Conservation (phyloP, 805 yeast species). For the Gaillardinia entomophila region DNA sequence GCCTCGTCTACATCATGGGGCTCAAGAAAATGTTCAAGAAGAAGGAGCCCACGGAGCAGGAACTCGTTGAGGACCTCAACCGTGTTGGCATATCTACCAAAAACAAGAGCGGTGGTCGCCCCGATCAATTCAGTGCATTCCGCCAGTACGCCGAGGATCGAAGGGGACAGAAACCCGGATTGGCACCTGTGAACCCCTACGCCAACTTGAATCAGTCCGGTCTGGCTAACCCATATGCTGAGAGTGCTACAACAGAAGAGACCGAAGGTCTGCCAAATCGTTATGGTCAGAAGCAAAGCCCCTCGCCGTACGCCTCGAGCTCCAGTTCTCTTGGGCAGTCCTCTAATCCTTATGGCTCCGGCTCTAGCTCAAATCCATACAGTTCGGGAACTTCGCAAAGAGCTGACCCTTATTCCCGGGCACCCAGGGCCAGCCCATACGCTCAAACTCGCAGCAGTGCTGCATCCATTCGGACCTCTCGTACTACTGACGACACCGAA, state of each 20-base stretch:
- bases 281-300: not conserved
- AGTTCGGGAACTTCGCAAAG: not conserved
- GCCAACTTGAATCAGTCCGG: slow-evolving; percentile 17
- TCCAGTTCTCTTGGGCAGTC: not conserved
- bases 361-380: not conserved
- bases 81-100: slow-evolving; percentile 39
- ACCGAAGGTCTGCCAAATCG: slow-evolving; percentile 2
- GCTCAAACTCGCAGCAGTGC: not conserved
- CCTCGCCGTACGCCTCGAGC: slow-evolving; percentile 3
- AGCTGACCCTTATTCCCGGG: not conserved
- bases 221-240: slow-evolving; percentile 4
- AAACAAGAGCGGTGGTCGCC: slow-evolving; percentile 20
- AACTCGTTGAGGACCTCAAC: slow-evolving; percentile 35
- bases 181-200: slow-evolving; percentile 38
- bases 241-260: slow-evolving; percentile 1
- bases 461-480: too few species aligned
- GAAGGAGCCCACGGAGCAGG: slow-evolving; percentile 47
- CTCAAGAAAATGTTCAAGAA: slow-evolving; percentile 40
- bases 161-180: slow-evolving; percentile 25
- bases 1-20: slow-evolving; percentile 40
- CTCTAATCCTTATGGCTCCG: slow-evolving; percentile 1
- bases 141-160: slow-evolving; percentile 43
- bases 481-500: slow-evolving; percentile 29
- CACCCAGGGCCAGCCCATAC: not conserved
- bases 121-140: slow-evolving; percentile 49